Base-by-base conservation (phyloP, 2,329 filamentous ascomycete genomes). In the Seiridium unicorne region DNA sequence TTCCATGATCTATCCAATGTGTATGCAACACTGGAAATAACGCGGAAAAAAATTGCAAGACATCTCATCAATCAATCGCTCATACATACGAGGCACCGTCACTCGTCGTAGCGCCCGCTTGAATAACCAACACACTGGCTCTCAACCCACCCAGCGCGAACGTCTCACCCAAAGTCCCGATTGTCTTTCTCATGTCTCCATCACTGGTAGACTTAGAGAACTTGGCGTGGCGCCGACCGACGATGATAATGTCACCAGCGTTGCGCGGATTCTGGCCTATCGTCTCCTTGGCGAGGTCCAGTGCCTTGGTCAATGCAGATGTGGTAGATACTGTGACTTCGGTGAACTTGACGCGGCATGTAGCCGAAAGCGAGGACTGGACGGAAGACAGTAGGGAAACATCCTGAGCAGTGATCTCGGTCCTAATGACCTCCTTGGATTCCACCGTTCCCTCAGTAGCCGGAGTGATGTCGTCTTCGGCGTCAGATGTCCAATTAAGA, bases 81-180 rank as follows among this genome's bases (percentile, higher is more conserved):
- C 51, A 44, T 40, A 35, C 34, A 34, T 55, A 55, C 32, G 44
- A 57, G 13, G 32, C 13, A 8, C 34, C 18, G 5, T 56, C 35
- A 3, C 51, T 26, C 3, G 5, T 42, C 18, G 40, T 34, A 42
- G 18, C 65, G 3, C 74, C 79, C 44, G 88, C 89, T 74, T 92
- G 87, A 35, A 93, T 81, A 58, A 93, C 84, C 57, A 93, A 76
- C 34, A 93, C 75, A 72, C 89, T 92, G 0, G 88, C 85, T 63
- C 81, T 83, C n/a, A 90, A 73, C 10, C 81, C 83, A 49, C 79
- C 79, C 56, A 80, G 80, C 48, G 87, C 81, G n/a, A 89, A 73
- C 60, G 81, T 79, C 70, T 88, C 83, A 8, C 84, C 86, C 36
- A 87, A 76, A n/a, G 78, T 74, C 8, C 89, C 88, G 40, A 90